Percentiles rank a stretch among this genome's conserved stretches.
These are phyloP conservation scores for Kurtzmaniella natalensis DNA, from an alignment of 1,139 yeast genomes.

Conservation along the genomic window DNA sequence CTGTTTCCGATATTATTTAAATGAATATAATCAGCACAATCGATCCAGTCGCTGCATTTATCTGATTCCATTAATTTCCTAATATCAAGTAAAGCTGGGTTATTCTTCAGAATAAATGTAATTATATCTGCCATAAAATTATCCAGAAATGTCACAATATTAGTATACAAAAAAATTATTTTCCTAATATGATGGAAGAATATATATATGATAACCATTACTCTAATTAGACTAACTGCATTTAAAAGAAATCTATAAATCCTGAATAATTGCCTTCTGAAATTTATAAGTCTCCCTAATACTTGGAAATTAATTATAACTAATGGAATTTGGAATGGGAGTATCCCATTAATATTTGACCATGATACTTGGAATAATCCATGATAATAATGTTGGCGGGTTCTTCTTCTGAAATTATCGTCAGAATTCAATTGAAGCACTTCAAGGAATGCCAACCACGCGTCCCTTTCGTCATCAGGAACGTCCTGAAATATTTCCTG, in stretches of 20 bases:
- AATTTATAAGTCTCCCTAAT: not conserved
- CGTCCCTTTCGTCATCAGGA: conserved; percentile 1
- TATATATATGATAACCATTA: not conserved
- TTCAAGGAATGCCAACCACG: conserved; percentile 2
- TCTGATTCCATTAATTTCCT: not conserved
- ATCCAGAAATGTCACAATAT: not conserved
- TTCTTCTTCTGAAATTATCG: not conserved
- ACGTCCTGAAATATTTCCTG: not conserved
- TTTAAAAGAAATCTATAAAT: not conserved
- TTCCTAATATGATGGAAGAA: not conserved
- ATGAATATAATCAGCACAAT: not conserved
- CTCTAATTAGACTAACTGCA: too few species aligned
- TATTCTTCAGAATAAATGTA: not conserved
- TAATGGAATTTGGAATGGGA: not conserved
- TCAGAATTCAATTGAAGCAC: not conserved
- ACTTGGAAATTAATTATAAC: not conserved
- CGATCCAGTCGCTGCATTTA: not conserved
- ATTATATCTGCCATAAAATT: not conserved
- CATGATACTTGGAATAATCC: not conserved
- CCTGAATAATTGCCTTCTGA: not conserved
- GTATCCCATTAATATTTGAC: not conserved
- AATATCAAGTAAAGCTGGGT: not conserved
- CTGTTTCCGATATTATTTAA: too few species aligned
- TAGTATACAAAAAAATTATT: not conserved
- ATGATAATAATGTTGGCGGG: not conserved